Evolutionary conservation across 2,329 filamentous ascomycete species (phyloP).

Genomic region (Penicillium sp.): DNA sequence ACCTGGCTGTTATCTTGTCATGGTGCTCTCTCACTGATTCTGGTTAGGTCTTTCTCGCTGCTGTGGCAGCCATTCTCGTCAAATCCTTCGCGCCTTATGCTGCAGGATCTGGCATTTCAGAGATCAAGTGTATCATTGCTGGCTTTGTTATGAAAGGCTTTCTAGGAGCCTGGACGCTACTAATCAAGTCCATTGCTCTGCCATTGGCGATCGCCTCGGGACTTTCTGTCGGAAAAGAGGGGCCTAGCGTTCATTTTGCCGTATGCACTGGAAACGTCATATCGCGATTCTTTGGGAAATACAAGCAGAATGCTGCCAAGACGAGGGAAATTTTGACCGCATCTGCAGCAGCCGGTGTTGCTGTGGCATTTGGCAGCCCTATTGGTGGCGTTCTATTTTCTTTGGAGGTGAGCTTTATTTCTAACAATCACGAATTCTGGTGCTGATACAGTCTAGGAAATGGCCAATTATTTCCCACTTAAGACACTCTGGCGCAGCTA

Average conservation of each 20-base stretch:
- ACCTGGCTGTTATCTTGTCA: constrained; percentile 2
- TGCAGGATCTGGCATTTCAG: constrained; percentile 91
- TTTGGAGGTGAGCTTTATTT: constrained; percentile 55
- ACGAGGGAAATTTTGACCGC: constrained; percentile 92
- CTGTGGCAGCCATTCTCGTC: constrained; percentile 75
- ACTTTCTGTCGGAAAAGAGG: constrained; percentile 92
- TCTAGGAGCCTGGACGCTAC: constrained; percentile 78
- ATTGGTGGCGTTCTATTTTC: constrained; percentile 97
- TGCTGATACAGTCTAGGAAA: constrained; percentile 54
- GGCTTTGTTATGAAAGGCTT: constrained; percentile 99
- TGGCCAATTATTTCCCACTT: constrained; percentile 91
- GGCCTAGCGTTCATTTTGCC: constrained; percentile 96
- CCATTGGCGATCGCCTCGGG: constrained; percentile 91
- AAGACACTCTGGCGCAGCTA: constrained; percentile 98
- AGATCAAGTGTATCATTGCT: constrained; percentile 99
- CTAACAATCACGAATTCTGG: neutral
- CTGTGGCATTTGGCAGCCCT: constrained; percentile 92
- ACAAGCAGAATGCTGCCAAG: constrained; percentile 84
- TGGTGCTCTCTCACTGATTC: constrained; percentile 5
- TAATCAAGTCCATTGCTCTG: constrained; percentile 89
- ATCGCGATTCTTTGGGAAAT: constrained; percentile 86
- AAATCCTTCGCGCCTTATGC: constrained; percentile 92
- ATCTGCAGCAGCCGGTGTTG: constrained; percentile 89
- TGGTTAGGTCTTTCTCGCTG: constrained; percentile 66
- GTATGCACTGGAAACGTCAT: constrained; percentile 97